These are phyloP conservation scores for Knufia petricola DNA, from an alignment of 2,329 filamentous ascomycete species.

Conservation along the genomic window DNA sequence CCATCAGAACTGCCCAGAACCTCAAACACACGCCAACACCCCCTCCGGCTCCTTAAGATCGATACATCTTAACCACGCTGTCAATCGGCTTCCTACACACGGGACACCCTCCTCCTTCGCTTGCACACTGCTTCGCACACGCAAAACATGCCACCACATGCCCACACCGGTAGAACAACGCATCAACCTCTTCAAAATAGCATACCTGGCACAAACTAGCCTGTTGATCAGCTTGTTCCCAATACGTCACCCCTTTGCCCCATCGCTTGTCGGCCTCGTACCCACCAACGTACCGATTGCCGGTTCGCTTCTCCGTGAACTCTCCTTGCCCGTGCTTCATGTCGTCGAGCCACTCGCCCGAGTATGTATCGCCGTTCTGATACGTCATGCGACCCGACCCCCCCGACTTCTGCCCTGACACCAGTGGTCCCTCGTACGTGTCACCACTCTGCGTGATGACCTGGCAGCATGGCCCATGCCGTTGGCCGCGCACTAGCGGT, in stretches of 20 bases:
- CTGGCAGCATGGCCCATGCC: constrained; percentile 45
- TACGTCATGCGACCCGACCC: constrained; percentile 47
- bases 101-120: constrained; percentile 37
- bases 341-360: constrained; percentile 38
- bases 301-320: constrained; percentile 46
- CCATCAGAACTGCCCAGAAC: not conserved
- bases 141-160: constrained; percentile 52
- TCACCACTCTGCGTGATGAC: constrained; percentile 46
- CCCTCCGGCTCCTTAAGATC: constrained; percentile 28
- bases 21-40: not conserved
- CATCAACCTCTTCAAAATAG: constrained; percentile 50
- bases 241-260: constrained; percentile 53
- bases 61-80: constrained; percentile 49
- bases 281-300: constrained; percentile 52
- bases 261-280: constrained; percentile 52
- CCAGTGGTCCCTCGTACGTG: constrained; percentile 47
- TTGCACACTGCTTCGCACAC: constrained; percentile 51
- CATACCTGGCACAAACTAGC: constrained; percentile 52
- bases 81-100: constrained; percentile 51
- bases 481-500: constrained; percentile 39
- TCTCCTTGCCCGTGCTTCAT: constrained; percentile 47
- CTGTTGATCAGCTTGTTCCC: constrained; percentile 53
- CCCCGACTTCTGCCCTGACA: constrained; percentile 44
- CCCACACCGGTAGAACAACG: constrained; percentile 54
- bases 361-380: constrained; percentile 42